Conservation (phyloP, 306 rosid species). For the Gastrolobium villosum region DNA sequence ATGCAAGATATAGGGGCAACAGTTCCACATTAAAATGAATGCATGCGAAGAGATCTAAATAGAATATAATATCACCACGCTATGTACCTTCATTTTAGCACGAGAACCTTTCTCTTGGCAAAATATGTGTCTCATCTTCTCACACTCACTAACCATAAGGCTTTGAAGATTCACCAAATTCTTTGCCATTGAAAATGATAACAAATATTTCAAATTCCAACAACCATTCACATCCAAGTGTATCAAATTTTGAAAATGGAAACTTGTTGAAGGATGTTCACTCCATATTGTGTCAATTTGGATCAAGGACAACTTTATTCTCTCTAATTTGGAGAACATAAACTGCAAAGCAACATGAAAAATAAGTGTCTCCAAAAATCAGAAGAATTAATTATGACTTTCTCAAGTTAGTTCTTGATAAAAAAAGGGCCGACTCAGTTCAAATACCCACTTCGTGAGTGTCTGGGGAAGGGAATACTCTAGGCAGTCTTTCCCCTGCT, state of each 20-base stretch:
- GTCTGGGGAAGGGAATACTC: too few species aligned
- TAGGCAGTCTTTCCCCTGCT: too few species aligned
- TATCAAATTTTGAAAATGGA: background rate
- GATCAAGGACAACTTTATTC: background rate
- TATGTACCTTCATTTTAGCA: background rate
- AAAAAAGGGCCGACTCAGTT: too few species aligned
- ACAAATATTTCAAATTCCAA: background rate
- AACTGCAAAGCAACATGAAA: background rate
- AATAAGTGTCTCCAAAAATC: background rate
- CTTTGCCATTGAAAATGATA: conserved; percentile 19
- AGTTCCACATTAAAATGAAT: too few species aligned
- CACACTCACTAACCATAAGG: conserved; percentile 27
- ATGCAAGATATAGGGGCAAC: too few species aligned
- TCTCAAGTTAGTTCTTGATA: background rate
- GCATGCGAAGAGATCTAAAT: too few species aligned
- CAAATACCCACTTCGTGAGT: too few species aligned
- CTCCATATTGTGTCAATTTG: background rate
- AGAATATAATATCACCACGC: too few species aligned
- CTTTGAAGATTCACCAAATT: conserved; percentile 37
- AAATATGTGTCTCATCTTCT: conserved; percentile 34
- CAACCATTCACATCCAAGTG: background rate
- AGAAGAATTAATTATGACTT: background rate
- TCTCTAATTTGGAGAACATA: conserved; percentile 27
- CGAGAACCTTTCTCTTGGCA: background rate
- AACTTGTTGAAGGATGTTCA: background rate